Evolutionary conservation across 768 basidiomycete genomes (phyloP).

Genomic region (Lyophyllum semitale): DNA sequence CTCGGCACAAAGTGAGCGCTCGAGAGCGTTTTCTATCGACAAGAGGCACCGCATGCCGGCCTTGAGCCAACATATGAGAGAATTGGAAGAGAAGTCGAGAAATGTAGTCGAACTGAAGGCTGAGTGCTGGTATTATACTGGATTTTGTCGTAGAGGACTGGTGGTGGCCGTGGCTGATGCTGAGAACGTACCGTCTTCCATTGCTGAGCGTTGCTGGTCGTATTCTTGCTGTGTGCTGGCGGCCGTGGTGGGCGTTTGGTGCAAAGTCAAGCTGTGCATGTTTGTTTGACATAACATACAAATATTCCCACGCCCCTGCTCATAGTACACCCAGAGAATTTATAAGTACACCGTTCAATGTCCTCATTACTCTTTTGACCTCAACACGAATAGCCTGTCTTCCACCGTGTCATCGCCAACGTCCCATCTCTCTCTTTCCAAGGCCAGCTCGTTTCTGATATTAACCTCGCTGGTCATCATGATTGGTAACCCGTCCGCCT

Average conservation of each 20-base stretch:
- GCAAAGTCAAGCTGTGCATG: constrained; percentile 3
- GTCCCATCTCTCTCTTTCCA: constrained; percentile 25
- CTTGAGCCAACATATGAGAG: constrained; percentile 42
- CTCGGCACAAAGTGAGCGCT: constrained; percentile 11
- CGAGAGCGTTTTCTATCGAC: constrained; percentile 9
- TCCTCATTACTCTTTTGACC: constrained; percentile 12
- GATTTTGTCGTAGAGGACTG: constrained; percentile 34
- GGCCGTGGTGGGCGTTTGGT: neutral
- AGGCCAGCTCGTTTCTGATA: constrained; percentile 15
- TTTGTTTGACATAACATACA: constrained; percentile 5
- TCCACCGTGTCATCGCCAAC: constrained; percentile 26
- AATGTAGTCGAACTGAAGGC: constrained; percentile 21
- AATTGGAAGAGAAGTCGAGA: constrained; percentile 26
- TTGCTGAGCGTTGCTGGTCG: constrained; percentile 27
- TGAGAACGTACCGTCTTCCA: constrained; percentile 82
- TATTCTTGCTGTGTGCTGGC: constrained; percentile 13
- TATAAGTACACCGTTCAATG: constrained; percentile 14
- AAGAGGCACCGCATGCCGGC: constrained; percentile 30
- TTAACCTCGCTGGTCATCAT: constrained; percentile 15
- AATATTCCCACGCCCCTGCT: constrained; percentile 8
- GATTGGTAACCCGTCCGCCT: constrained; percentile 21
- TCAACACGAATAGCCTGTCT: constrained; percentile 19
- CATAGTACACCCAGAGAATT: no score
- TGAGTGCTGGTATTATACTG: constrained; percentile 25
- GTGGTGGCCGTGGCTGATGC: constrained; percentile 73